Evolutionary conservation across 1,139 yeast species (phyloP).

Genomic region (Entelexis sorbosivorans): DNA sequence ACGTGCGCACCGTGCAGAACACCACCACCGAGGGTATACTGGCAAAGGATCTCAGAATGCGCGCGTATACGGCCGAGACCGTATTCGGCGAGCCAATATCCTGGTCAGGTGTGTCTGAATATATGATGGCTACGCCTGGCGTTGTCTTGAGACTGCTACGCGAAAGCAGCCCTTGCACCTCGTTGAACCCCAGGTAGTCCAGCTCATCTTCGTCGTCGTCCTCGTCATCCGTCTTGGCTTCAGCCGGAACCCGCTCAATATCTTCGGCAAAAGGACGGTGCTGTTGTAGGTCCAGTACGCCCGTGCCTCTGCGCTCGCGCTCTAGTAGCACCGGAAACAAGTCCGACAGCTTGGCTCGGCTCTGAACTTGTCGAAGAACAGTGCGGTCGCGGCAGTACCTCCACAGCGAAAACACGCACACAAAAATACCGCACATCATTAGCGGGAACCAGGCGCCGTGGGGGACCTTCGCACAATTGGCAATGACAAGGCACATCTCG

Average conservation of each 20-base stretch:
- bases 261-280: not conserved
- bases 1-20: conserved; percentile 11
- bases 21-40: conserved; percentile 12
- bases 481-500: conserved; percentile 38
- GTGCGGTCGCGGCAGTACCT: conserved; percentile 27
- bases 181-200: not conserved
- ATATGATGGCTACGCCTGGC: conserved; percentile 8
- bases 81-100: conserved; percentile 15
- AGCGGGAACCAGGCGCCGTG: conserved; percentile 55
- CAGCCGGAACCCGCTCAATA: not conserved
- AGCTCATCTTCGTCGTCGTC: not conserved
- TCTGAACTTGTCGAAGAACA: conserved; percentile 8
- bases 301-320: not conserved
- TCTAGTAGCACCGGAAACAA: conserved; percentile 8
- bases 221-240: not conserved
- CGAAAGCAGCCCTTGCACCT: not conserved
- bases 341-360: conserved; percentile 4
- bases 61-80: conserved; percentile 12
- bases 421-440: conserved; percentile 33
- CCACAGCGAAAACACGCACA: conserved; percentile 37
- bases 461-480: conserved; percentile 42
- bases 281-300: not conserved
- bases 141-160: not conserved
- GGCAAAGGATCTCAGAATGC: conserved; percentile 7
- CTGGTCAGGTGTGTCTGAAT: conserved; percentile 13